These are phyloP conservation scores for Akebia trifoliata DNA, from an alignment of 164 flowering plant species.

Conservation along the genomic window DNA sequence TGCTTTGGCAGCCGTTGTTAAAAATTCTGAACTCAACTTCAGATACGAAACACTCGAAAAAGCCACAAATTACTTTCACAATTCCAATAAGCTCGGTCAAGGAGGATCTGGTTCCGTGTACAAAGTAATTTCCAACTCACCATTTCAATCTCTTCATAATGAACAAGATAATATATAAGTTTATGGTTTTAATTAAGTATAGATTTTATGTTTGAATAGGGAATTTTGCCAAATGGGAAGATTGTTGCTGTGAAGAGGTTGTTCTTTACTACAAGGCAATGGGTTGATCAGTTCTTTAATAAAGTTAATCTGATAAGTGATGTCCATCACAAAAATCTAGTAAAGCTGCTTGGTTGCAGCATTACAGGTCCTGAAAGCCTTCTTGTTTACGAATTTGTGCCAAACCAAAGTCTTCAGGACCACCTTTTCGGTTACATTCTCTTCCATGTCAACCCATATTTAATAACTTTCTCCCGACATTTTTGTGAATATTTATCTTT, in stretches of 20 bases:
- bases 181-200: background rate
- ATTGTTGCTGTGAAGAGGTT: slow-evolving; percentile 70
- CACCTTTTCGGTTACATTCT: slow-evolving; percentile 34
- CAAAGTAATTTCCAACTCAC: slow-evolving; percentile 34
- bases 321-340: slow-evolving; percentile 71
- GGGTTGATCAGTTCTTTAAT: slow-evolving; percentile 89
- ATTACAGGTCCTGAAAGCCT: slow-evolving; percentile 88
- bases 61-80: slow-evolving; percentile 62
- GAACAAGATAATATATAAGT: background rate
- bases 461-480: background rate
- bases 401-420: slow-evolving; percentile 51
- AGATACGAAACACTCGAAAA: slow-evolving; percentile 66
- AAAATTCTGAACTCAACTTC: slow-evolving; percentile 57
- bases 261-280: slow-evolving; percentile 69
- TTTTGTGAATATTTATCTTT: background rate
- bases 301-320: slow-evolving; percentile 76
- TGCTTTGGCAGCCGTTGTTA: slow-evolving; percentile 31
- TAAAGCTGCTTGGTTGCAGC: slow-evolving; percentile 80
- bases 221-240: slow-evolving; percentile 56
- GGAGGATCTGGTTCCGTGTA: slow-evolving; percentile 83
- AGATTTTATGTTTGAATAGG: slow-evolving; percentile 31
- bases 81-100: slow-evolving; percentile 66
- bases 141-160: background rate
- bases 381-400: slow-evolving; percentile 72
- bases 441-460: slow-evolving; percentile 4